Evolutionary conservation across 2,329 filamentous ascomycete genomes (phyloP).

Genomic region (Exutisphaerella laricina): DNA sequence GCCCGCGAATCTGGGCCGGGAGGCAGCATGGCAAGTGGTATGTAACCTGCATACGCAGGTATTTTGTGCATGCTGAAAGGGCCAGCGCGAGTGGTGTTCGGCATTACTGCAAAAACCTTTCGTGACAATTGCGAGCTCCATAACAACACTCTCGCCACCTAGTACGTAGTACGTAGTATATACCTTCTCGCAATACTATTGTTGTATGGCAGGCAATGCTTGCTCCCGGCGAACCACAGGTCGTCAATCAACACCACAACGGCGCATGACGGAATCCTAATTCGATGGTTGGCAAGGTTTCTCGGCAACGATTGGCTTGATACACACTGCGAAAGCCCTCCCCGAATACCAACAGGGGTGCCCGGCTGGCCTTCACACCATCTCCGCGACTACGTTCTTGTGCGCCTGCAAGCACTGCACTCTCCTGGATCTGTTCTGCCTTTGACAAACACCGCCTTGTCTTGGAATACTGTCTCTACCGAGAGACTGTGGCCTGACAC

Average conservation of each 20-base stretch:
- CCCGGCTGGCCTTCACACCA: neutral
- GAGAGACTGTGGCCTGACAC: neutral
- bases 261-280: constrained; percentile 7
- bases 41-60: constrained; percentile 1
- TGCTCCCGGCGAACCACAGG: neutral
- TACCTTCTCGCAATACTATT: neutral
- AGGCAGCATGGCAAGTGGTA: neutral
- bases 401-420: neutral
- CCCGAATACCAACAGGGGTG: neutral
- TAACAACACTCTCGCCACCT: too few relatives aligned
- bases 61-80: constrained; percentile 5
- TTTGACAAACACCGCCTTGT: neutral
- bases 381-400: neutral
- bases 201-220: constrained; percentile 1
- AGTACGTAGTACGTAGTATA: too few relatives aligned
- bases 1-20: neutral
- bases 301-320: constrained; percentile 9
- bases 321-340: constrained; percentile 5
- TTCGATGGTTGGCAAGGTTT: constrained; percentile 1
- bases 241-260: constrained; percentile 3
- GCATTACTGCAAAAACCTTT: neutral
- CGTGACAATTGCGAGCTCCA: too few relatives aligned
- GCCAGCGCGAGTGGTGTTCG: neutral
- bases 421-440: neutral
- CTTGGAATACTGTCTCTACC: neutral